Evolutionary conservation across 2,329 filamentous ascomycete genomes (phyloP).

Genomic region (Clarireedia paspali): DNA sequence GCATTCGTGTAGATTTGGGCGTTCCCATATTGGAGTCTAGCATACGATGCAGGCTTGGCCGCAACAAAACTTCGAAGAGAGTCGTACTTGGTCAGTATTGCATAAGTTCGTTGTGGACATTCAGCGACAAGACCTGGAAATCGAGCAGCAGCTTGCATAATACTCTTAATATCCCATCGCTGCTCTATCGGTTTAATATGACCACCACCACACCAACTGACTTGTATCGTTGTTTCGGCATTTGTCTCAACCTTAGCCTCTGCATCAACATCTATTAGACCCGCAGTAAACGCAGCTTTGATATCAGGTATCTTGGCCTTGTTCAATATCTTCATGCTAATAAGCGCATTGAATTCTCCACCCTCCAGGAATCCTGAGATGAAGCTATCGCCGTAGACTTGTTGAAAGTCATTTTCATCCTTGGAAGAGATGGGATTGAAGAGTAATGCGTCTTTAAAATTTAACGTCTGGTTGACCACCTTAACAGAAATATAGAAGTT

Average conservation of each 20-base stretch:
- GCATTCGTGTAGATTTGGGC: conserved; percentile 18
- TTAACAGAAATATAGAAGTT: conserved; percentile 26
- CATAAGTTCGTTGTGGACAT: conserved; percentile 22
- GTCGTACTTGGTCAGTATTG: conserved; percentile 26
- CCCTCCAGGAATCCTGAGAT: conserved; percentile 28
- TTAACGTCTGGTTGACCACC: conserved; percentile 24
- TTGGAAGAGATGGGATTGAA: conserved; percentile 16
- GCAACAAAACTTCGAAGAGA: conserved; percentile 21
- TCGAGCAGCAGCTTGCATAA: conserved; percentile 19
- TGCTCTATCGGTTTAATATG: conserved; percentile 18
- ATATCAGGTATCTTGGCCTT: conserved; percentile 18
- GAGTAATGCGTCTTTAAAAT: conserved; percentile 17
- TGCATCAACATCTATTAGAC: conserved; percentile 10
- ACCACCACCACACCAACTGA: conserved; percentile 25
- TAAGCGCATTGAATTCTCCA: conserved; percentile 26
- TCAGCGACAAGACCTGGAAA: conserved; percentile 24
- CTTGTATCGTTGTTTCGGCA: conserved; percentile 6
- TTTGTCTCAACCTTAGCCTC: conserved; percentile 4
- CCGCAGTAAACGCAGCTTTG: conserved; percentile 17
- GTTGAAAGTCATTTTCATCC: too few relatives aligned
- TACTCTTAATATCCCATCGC: conserved; percentile 22
- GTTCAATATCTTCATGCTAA: conserved; percentile 22
- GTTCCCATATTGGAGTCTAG: conserved; percentile 19
- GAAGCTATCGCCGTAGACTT: conserved; percentile 26
- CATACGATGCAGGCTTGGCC: conserved; percentile 7